phyloP scores from a whole-genome alignment of 2,329 filamentous ascomycete species.

The Coniochaeta sp. region DNA sequence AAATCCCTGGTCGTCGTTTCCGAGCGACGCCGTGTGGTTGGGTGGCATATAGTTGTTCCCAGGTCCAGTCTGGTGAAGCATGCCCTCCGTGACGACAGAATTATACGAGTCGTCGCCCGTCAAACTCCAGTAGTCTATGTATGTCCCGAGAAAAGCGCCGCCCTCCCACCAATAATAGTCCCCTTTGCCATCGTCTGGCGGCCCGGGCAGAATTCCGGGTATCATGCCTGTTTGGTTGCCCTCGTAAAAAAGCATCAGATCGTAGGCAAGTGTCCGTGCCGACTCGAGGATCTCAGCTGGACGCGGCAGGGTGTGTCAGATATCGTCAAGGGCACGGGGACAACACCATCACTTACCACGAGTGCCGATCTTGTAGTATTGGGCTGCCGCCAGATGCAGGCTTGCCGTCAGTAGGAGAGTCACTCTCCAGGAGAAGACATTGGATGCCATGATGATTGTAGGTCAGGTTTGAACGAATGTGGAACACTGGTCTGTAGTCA shows the following conservation, averaged over 20 bases:
- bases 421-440: background rate
- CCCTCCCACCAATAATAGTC: constrained; percentile 63
- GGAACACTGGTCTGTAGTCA: background rate
- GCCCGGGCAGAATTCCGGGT: constrained; percentile 40
- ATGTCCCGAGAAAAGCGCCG: constrained; percentile 52
- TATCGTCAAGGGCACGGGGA: background rate
- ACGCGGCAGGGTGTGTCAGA: background rate
- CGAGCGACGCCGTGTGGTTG: constrained; percentile 43
- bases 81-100: constrained; percentile 37
- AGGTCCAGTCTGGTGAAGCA: constrained; percentile 45
- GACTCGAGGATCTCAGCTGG: background rate
- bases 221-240: constrained; percentile 35
- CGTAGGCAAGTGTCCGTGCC: constrained; percentile 26
- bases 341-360: background rate
- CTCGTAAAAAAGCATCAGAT: constrained; percentile 37
- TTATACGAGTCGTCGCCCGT: constrained; percentile 55
- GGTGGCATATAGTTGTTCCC: constrained; percentile 47
- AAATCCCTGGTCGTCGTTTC: constrained; percentile 65
- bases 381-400: background rate
- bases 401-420: background rate
- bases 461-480: background rate
- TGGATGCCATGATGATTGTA: background rate
- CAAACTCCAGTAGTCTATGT: constrained; percentile 58
- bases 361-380: constrained; percentile 1
- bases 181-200: constrained; percentile 34